These are phyloP conservation scores for Macrophomina pseudophaseolina DNA, from an alignment of 2,329 filamentous ascomycete species.

Conservation along the genomic window DNA sequence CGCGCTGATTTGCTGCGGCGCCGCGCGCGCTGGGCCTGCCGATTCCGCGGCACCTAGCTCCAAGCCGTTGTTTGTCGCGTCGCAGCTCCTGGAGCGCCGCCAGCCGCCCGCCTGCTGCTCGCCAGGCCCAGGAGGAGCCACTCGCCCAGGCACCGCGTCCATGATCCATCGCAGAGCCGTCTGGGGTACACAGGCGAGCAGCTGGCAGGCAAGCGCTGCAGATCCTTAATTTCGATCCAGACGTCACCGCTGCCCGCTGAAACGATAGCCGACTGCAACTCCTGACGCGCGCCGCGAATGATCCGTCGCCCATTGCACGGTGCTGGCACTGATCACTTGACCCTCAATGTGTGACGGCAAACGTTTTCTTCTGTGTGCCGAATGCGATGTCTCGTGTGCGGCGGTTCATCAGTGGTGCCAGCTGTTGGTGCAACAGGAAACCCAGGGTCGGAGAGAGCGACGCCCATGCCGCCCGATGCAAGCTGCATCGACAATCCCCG, in stretches of 20 bases:
- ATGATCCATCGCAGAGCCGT: slow-evolving; percentile 9
- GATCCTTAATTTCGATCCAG: slow-evolving; percentile 21
- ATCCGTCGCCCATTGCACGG: slow-evolving; percentile 26
- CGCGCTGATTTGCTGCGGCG: slow-evolving; percentile 16
- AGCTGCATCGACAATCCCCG: slow-evolving; percentile 23
- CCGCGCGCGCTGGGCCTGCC: slow-evolving; percentile 11
- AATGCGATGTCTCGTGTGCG: slow-evolving; percentile 26
- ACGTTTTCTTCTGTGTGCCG: slow-evolving; percentile 24
- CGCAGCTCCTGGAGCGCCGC: slow-evolving; percentile 10
- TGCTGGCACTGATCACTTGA: slow-evolving; percentile 23
- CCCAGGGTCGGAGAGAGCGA: slow-evolving; percentile 9
- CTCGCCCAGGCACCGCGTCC: slow-evolving; percentile 17
- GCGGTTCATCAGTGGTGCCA: slow-evolving; percentile 19
- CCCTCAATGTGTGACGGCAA: slow-evolving; percentile 27
- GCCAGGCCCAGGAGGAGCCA: slow-evolving; percentile 2
- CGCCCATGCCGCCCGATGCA: slow-evolving; percentile 14
- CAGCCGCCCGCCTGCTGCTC: slow-evolving; percentile 10
- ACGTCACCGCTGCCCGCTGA: slow-evolving; percentile 25
- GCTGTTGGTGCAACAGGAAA: slow-evolving; percentile 13
- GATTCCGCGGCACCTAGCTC: slow-evolving; percentile 24
- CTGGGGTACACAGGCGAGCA: slow-evolving; percentile 19
- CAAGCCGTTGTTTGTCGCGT: slow-evolving; percentile 19
- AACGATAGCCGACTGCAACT: slow-evolving; percentile 27
- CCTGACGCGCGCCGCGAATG: slow-evolving; percentile 24
- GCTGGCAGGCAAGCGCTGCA: slow-evolving; percentile 21